phyloP scores from a whole-genome alignment of 192 early-diverging fungal species.

The Kappamyces sp. region DNA sequence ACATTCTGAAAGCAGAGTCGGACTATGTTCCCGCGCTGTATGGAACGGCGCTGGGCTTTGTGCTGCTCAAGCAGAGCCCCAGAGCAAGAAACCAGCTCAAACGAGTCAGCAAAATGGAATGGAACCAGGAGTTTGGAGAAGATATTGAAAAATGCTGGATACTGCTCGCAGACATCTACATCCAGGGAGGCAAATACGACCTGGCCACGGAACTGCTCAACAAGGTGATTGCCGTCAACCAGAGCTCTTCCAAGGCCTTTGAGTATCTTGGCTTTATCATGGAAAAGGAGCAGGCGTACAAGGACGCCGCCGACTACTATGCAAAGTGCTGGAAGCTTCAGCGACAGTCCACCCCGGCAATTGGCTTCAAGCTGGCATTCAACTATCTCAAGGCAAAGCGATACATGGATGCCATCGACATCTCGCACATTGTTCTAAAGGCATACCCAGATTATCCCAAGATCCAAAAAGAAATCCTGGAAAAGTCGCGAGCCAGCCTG shows the following conservation, averaged over 20 bases:
- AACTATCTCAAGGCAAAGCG: slow-evolving; percentile 50
- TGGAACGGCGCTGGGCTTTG: slow-evolving; percentile 39
- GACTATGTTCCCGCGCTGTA: slow-evolving; percentile 49
- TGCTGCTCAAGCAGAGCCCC: slow-evolving; percentile 51
- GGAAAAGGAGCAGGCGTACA: slow-evolving; percentile 49
- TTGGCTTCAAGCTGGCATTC: slow-evolving; percentile 53
- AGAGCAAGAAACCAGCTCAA: slow-evolving; percentile 51
- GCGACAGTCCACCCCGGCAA: slow-evolving; percentile 38
- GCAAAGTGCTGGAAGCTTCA: slow-evolving; percentile 44
- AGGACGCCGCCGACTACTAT: slow-evolving; percentile 46
- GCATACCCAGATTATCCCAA: slow-evolving; percentile 52
- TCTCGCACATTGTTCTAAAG: slow-evolving; percentile 43
- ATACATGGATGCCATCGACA: slow-evolving; percentile 45
- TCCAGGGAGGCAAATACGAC: slow-evolving; percentile 54
- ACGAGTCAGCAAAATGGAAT: slow-evolving; percentile 45
- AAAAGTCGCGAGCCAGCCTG: slow-evolving; percentile 25
- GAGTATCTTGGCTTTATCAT: slow-evolving; percentile 55
- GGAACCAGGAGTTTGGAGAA: slow-evolving; percentile 31
- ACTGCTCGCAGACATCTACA: slow-evolving; percentile 50
- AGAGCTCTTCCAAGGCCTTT: slow-evolving; percentile 43
- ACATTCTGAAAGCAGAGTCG: slow-evolving; percentile 38
- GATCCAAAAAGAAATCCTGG: slow-evolving; percentile 41
- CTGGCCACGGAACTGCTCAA: slow-evolving; percentile 47
- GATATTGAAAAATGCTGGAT: slow-evolving; percentile 49
- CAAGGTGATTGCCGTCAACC: slow-evolving; percentile 31